These are phyloP conservation scores for Alternaria sp. DNA, from an alignment of 2,329 filamentous ascomycete genomes.

Conservation along the genomic window DNA sequence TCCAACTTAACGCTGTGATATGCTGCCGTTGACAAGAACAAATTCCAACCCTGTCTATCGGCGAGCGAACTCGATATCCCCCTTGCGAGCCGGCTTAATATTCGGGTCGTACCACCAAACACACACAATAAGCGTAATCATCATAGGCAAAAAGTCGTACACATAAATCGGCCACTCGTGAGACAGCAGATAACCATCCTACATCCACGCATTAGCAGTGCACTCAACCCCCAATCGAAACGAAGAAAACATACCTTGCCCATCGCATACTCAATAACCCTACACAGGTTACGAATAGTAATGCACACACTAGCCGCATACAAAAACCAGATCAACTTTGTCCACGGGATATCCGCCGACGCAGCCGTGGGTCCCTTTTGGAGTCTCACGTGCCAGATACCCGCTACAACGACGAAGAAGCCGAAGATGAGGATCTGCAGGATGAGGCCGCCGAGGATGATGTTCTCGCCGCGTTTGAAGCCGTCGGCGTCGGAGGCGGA, in stretches of 20 bases:
- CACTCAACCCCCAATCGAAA: neutral
- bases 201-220: slow-evolving; percentile 5
- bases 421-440: slow-evolving; percentile 65
- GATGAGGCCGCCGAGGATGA: slow-evolving; percentile 64
- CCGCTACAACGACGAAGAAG: slow-evolving; percentile 59
- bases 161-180: slow-evolving; percentile 38
- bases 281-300: slow-evolving; percentile 55
- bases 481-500: slow-evolving; percentile 28
- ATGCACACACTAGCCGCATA: slow-evolving; percentile 53
- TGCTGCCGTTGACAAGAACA: too few relatives aligned
- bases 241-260: slow-evolving; percentile 24
- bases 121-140: slow-evolving; percentile 29
- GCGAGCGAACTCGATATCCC: slow-evolving; percentile 25
- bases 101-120: slow-evolving; percentile 37
- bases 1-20: neutral
- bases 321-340: slow-evolving; percentile 43
- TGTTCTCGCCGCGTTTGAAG: slow-evolving; percentile 53
- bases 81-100: slow-evolving; percentile 27
- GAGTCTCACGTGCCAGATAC: slow-evolving; percentile 59
- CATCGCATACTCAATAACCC: slow-evolving; percentile 56
- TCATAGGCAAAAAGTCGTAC: slow-evolving; percentile 39
- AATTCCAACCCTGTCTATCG: neutral
- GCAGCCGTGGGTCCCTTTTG: slow-evolving; percentile 35
- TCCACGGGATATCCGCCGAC: slow-evolving; percentile 40
- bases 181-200: slow-evolving; percentile 34